These are phyloP conservation scores for Solanum chmielewskii DNA, from an alignment of 257 asterid genomes.

Conservation along the genomic window DNA sequence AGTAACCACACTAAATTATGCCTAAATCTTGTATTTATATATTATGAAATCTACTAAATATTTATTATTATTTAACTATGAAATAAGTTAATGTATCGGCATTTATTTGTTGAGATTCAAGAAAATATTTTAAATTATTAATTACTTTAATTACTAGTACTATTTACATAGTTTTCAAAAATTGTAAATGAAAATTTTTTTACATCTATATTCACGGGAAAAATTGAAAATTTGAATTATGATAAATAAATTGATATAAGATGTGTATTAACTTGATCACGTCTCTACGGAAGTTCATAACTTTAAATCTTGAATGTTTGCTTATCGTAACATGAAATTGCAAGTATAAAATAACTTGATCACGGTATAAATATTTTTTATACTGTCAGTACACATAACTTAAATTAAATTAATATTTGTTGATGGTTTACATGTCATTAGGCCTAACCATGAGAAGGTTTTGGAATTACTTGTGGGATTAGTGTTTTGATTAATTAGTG, in stretches of 20 bases:
- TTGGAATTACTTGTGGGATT: conserved; percentile 15
- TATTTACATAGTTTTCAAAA: not conserved
- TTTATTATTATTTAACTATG: not conserved
- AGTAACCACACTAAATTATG: not conserved
- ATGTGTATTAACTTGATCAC: not conserved
- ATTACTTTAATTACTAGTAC: not conserved
- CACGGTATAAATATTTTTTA: not conserved
- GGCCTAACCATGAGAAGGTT: conserved; percentile 39
- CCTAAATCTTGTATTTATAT: not conserved
- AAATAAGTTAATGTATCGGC: not conserved
- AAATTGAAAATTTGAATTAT: not conserved
- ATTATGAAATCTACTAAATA: not conserved
- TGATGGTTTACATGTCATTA: conserved; percentile 68
- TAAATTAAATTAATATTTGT: not conserved
- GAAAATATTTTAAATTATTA: not conserved
- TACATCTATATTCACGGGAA: not conserved
- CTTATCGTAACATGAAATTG: not conserved
- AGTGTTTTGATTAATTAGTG: conserved; percentile 35
- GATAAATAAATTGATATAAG: not conserved
- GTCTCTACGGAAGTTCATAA: not conserved
- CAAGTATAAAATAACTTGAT: not conserved
- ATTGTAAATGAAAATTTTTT: not conserved
- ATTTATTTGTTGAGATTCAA: not conserved
- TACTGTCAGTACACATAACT: not conserved
- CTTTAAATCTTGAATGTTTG: not conserved